These are phyloP conservation scores for Backusella luteola DNA, from an alignment of 192 early-diverging fungal genomes.

Conservation along the genomic window DNA sequence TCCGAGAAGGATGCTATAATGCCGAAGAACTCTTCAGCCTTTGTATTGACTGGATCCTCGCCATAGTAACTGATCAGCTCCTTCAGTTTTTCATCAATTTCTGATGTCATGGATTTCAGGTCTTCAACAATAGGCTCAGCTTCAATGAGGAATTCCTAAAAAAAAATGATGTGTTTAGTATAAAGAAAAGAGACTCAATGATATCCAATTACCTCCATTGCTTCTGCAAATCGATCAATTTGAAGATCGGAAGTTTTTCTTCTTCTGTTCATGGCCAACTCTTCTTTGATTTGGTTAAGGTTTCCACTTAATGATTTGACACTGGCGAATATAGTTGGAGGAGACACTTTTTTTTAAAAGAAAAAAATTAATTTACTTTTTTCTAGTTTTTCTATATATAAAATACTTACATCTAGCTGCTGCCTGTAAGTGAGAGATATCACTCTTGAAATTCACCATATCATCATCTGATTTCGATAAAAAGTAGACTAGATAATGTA, in stretches of 20 bases:
- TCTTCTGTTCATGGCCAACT: conserved; percentile 27
- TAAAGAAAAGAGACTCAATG: too few species aligned
- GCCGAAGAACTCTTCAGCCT: conserved; percentile 55
- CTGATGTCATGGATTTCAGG: conserved; percentile 36
- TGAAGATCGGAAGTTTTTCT: conserved; percentile 32
- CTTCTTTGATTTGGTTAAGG: conserved; percentile 44
- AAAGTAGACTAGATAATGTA: conserved; percentile 53
- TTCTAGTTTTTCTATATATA: neutral
- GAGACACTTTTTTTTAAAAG: conserved; percentile 35
- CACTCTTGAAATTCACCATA: conserved; percentile 47
- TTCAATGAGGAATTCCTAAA: conserved; percentile 45
- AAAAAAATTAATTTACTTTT: neutral
- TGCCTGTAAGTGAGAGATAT: conserved; percentile 49
- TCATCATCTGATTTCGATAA: conserved; percentile 39
- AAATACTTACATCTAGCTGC: conserved; percentile 41
- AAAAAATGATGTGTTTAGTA: neutral
- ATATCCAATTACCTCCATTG: conserved; percentile 48
- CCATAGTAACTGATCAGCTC: conserved; percentile 49
- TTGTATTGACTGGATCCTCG: conserved; percentile 45
- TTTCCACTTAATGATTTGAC: conserved; percentile 43
- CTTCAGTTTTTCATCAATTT: conserved; percentile 45
- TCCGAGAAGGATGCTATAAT: conserved; percentile 47
- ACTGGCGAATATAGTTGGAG: conserved; percentile 42
- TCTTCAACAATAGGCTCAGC: conserved; percentile 42
- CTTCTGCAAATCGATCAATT: conserved; percentile 45